Evolutionary conservation across 768 basidiomycete species (phyloP).

Genomic region (Macrocybe gigantea): DNA sequence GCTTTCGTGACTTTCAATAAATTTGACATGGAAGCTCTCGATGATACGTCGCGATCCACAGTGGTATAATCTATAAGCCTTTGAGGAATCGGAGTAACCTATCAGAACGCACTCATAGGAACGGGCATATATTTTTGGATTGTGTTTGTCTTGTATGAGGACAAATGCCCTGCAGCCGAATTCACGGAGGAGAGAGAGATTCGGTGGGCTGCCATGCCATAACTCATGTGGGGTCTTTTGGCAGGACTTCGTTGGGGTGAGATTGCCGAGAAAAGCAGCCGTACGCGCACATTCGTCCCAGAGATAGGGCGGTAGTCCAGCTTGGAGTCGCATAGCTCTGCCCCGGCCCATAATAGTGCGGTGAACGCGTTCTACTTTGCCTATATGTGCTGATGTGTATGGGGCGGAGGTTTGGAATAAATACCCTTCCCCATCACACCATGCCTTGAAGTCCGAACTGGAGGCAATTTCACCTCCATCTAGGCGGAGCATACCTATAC

Average conservation of each 20-base stretch:
- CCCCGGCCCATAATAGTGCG: constrained; percentile 21
- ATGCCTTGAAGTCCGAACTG: constrained; percentile 5
- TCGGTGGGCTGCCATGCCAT: constrained; percentile 14
- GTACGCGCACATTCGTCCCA: constrained; percentile 12
- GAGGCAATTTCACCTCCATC: constrained; percentile 19
- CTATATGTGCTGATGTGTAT: constrained; percentile 27
- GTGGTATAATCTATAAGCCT: constrained; percentile 27
- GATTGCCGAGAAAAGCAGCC: constrained; percentile 11
- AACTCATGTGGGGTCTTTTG: constrained; percentile 14
- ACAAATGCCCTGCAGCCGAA: constrained; percentile 29
- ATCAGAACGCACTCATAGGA: constrained; percentile 29
- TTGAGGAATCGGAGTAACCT: constrained; percentile 26
- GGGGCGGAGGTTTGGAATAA: constrained; percentile 14
- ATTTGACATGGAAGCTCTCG: constrained; percentile 17
- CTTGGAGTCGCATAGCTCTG: constrained; percentile 17
- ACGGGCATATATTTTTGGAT: constrained; percentile 16
- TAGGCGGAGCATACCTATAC: constrained; percentile 10
- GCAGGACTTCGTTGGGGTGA: neutral
- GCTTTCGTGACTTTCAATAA: constrained; percentile 17
- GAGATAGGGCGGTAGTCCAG: constrained; percentile 13
- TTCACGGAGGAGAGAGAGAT: constrained; percentile 22
- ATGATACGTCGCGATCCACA: constrained; percentile 9
- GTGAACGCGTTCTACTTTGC: constrained; percentile 25
- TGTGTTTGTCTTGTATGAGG: constrained; percentile 25
- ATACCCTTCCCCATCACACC: constrained; percentile 9